A percentile compares a stretch with the other conserved stretches of the same genome.
Evolutionary conservation across 495 filamentous ascomycete species (phyloP).

Genomic region (Apodospora peruviana): DNA sequence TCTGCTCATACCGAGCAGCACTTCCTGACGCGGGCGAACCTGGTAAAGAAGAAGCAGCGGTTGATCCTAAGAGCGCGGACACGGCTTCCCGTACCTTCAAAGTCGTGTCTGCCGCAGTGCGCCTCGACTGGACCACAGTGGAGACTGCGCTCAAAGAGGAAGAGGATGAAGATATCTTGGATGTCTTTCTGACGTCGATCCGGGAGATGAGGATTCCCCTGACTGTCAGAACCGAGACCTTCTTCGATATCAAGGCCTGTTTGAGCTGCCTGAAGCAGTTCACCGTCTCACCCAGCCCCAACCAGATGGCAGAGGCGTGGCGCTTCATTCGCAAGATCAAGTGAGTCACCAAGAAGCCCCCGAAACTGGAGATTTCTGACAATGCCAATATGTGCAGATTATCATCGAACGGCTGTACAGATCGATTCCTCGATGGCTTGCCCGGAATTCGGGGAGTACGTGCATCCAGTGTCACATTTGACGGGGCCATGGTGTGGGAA

Average conservation of each 20-base stretch:
- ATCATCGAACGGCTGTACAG: neutral
- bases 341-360: conserved; percentile 12
- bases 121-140: conserved; percentile 10
- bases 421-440: conserved; percentile 2
- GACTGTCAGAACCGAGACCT: neutral
- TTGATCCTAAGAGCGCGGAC: neutral
- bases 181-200: conserved; percentile 11
- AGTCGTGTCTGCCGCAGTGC: conserved; percentile 13
- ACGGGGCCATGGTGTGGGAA: conserved; percentile 7
- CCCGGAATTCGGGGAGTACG: neutral
- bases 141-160: conserved; percentile 11
- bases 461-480: neutral
- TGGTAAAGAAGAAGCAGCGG: neutral
- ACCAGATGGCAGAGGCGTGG: neutral
- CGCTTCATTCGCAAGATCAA: conserved; percentile 12
- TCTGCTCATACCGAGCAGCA: conserved; percentile 20
- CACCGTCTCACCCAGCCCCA: neutral
- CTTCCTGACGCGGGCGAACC: conserved; percentile 1
- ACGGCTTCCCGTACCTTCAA: conserved; percentile 14
- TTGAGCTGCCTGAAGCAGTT: conserved; percentile 6
- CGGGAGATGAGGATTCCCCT: conserved; percentile 6
- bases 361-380: neutral
- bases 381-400: neutral
- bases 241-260: conserved; percentile 4
- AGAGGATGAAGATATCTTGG: conserved; percentile 20